Evolutionary conservation across 495 filamentous ascomycete species (phyloP).

Genomic region (Neurospora sp.): DNA sequence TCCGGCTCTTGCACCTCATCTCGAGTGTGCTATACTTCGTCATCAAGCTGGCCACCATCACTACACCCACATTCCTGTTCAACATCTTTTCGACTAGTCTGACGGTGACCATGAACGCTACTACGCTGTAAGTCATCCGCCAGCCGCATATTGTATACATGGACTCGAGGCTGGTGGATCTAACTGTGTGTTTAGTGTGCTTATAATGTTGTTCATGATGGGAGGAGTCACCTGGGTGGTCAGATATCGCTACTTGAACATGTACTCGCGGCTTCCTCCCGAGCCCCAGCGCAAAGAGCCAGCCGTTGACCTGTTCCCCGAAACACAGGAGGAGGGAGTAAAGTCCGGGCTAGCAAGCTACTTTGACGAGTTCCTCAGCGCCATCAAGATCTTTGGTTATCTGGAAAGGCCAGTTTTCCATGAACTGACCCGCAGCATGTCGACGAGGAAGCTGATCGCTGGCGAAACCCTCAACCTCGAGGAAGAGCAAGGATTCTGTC

Average conservation of each 20-base stretch:
- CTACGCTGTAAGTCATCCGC: constrained; percentile 59
- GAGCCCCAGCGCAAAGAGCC: constrained; percentile 95
- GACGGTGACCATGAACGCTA: constrained; percentile 97
- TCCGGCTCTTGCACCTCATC: constrained; percentile 51
- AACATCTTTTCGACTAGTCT: constrained; percentile 89
- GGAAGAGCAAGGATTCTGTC: constrained; percentile 95
- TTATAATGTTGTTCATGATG: constrained; percentile 65
- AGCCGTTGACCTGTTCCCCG: constrained; percentile 87
- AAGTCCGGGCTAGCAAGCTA: constrained; percentile 91
- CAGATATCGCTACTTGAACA: constrained; percentile 86
- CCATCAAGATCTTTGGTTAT: constrained; percentile 99
- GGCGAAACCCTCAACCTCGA: constrained; percentile 91
- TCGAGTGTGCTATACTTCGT: constrained; percentile 72
- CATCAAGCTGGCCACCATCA: constrained; percentile 79
- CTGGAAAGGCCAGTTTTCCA: constrained; percentile 94
- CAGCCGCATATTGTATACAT: not conserved
- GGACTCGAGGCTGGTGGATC: not conserved
- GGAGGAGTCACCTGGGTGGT: constrained; percentile 87
- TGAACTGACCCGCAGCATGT: constrained; percentile 94
- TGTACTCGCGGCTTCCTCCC: constrained; percentile 86
- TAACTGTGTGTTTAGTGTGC: constrained; percentile 39
- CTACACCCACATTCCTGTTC: constrained; percentile 81
- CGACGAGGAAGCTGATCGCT: constrained; percentile 89
- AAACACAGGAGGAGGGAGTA: constrained; percentile 76
- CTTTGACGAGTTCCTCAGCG: constrained; percentile 93